Conservation (phyloP, 2,329 filamentous ascomycete genomes). For the Penicillium psychrosexuale region DNA sequence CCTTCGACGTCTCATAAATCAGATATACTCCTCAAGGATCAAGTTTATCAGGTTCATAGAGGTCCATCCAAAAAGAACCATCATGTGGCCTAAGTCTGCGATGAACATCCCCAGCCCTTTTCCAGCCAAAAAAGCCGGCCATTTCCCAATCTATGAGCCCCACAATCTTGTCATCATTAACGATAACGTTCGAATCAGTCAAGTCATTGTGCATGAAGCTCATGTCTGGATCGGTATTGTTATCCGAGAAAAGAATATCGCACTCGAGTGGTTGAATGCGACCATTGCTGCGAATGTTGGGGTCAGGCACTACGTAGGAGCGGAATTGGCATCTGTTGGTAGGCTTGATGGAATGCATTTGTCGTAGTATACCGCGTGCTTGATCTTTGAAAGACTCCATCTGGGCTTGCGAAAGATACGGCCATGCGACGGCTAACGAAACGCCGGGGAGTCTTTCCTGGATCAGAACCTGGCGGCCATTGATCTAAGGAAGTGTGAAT, state of each 20-base stretch:
- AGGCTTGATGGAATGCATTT: slow-evolving; percentile 29
- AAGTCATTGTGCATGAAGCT: slow-evolving; percentile 44
- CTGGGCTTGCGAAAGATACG: slow-evolving; percentile 34
- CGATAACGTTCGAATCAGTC: slow-evolving; percentile 38
- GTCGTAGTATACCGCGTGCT: slow-evolving; percentile 32
- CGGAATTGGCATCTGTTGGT: slow-evolving; percentile 16
- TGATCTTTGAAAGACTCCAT: slow-evolving; percentile 38
- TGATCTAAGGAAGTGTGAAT: slow-evolving; percentile 30
- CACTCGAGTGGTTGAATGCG: slow-evolving; percentile 33
- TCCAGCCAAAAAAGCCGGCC: slow-evolving; percentile 39
- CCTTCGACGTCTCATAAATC: no score
- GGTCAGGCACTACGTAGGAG: slow-evolving; percentile 22
- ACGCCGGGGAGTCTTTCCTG: slow-evolving; percentile 43
- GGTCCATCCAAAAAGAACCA: slow-evolving; percentile 20
- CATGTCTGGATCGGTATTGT: slow-evolving; percentile 25
- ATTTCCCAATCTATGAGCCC: slow-evolving; percentile 46
- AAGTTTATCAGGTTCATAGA: slow-evolving; percentile 38
- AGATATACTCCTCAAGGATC: background rate
- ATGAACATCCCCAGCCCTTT: slow-evolving; percentile 24
- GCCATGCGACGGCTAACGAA: slow-evolving; percentile 36
- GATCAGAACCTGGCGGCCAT: slow-evolving; percentile 37
- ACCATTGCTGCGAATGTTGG: slow-evolving; percentile 26
- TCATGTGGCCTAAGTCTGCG: slow-evolving; percentile 17
- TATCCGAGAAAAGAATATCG: slow-evolving; percentile 34
- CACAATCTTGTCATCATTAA: slow-evolving; percentile 40